Percentiles rank a stretch among this genome's conserved stretches.
Evolutionary conservation across 1,284 basidiomycete genomes (phyloP).

Genomic region (Porodaedalea pini): DNA sequence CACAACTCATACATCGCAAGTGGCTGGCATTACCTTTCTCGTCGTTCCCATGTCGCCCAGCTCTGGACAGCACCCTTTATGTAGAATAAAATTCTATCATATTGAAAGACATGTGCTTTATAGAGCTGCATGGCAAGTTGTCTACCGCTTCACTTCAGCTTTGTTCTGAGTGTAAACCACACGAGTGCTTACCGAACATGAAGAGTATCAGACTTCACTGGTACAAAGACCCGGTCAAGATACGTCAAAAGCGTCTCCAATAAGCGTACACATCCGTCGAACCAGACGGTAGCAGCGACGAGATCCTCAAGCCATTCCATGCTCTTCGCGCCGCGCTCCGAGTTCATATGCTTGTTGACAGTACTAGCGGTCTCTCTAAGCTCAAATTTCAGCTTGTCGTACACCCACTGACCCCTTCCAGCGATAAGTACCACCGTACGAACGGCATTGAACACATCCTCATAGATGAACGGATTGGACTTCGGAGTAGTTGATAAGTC

Average conservation of each 20-base stretch:
- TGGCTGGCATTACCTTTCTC: conserved; percentile 33
- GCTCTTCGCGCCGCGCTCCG: not conserved
- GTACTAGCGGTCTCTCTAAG: conserved; percentile 6
- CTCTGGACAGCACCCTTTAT: conserved; percentile 47
- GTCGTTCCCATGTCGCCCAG: conserved; percentile 59
- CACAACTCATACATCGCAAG: not conserved
- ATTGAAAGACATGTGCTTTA: conserved; percentile 47
- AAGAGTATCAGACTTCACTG: conserved; percentile 23
- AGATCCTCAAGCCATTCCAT: conserved; percentile 16
- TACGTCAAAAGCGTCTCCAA: conserved; percentile 33
- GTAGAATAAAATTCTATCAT: conserved; percentile 41
- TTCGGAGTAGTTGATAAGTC: not conserved
- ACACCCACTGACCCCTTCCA: conserved; percentile 19
- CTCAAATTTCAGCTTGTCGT: conserved; percentile 18
- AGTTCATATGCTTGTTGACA: conserved; percentile 1
- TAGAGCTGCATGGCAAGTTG: conserved; percentile 53
- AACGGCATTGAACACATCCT: conserved; percentile 11
- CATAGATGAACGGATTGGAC: conserved; percentile 2
- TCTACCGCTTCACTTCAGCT: conserved; percentile 32
- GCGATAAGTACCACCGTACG: conserved; percentile 12
- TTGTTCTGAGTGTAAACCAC: not conserved
- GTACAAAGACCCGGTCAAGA: conserved; percentile 32
- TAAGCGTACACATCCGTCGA: conserved; percentile 22
- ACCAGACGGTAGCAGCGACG: conserved; percentile 13
- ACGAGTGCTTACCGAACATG: conserved; percentile 28